Evolutionary conservation across 345 rosid genomes (phyloP), one percentile per base, ranked within the genome.

Genomic region (Gynandropsis gynandra): DNA sequence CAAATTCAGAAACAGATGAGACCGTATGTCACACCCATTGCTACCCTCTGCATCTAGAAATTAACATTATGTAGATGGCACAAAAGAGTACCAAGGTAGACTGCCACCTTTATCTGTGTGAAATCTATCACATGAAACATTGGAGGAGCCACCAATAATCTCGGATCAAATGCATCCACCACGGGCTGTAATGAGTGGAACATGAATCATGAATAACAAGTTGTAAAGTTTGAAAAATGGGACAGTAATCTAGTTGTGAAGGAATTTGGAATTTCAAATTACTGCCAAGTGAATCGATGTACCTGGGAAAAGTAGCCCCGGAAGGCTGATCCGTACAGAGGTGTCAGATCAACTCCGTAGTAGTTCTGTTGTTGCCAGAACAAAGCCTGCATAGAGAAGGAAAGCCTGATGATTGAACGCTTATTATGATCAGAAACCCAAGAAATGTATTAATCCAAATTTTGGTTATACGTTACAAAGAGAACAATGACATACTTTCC

Each of bases 111-210:
- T 68, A 82, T 74, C 64, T 76, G 69, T 20, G 79, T 72, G 50
- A 92, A 92, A 66, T 87, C 84, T 62, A 92, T 61, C 48, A 57
- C 66, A 48, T 92, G 98, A 54, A 48, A 74, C 43, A 70, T 61
- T 1, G 89, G 75, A 64, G 95, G 71, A 62, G 95, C 83, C 63
- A 87, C 98, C 75, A 92, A 71, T 59, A 92, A 58, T 64, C 98
- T 92, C 34, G 97, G 97, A 77, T 92, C 98, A 72, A 87, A 92
- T 40, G 98, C 95, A 83, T 92, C 98, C 54, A 92, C 97, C 58
- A 92, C 98, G 36, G 98, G 98, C 98, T 92, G 74, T 37, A 56
- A 12, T 63, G 32, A 61, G 17, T 24, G 68, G 59, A 36, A 31
- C 18, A 41, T 56, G 34, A 50, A 17, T 50, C 39, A 29, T 64